Base-by-base conservation (phyloP, 441 rosid species). In the Melastoma candidum region DNA sequence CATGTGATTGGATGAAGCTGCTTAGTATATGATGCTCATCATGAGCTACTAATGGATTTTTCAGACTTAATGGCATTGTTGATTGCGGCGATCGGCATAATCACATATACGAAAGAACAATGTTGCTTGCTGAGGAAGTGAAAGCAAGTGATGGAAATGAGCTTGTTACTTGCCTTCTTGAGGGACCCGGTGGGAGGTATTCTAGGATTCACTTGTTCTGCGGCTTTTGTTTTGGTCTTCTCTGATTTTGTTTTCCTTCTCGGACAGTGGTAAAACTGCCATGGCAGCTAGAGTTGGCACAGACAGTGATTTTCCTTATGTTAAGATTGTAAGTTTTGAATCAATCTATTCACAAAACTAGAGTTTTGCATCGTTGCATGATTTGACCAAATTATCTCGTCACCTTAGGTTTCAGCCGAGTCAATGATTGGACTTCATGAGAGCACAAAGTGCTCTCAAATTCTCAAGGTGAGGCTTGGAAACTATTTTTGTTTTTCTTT, bases 81-180 rank as follows among this genome's bases (percentile, higher is more conserved):
- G 83, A 85, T 32, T 93, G 93, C 68, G 99, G 99, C 57, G 66
- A 77, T 61, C 72, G 83, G 12, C 63, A 89, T 71, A 75, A 76
- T 64, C 93, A 86, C 71, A 86, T 93, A 41, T 86, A 80, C 73
- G 77, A 86, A 61, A 87, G 96, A 74, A 88, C 93, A 47, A 83
- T 89, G 88, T 72, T 84, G 48, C 67, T 86, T 43, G 95, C 87
- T 59, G 99, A 84, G 77, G 96, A 93, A 82, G 97, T 89, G 57
- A 93, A 89, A 86, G 97, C 78, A 63, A 89, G 99, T 69, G 78
- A 75, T 71, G 95, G 95, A 74, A 89, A 97, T 72, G 96, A 96
- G 60, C 93, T 93, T 32, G 76, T 93, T 49, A 84, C 95, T 32
- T 88, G 96, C 77, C 97, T 93, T 68, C 75, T 93, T 24, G 98